A percentile compares a stretch with the other conserved stretches of the same genome.
These are phyloP conservation scores for Coleophoma cylindrospora DNA, from an alignment of 2,329 filamentous ascomycete species.

Conservation along the genomic window DNA sequence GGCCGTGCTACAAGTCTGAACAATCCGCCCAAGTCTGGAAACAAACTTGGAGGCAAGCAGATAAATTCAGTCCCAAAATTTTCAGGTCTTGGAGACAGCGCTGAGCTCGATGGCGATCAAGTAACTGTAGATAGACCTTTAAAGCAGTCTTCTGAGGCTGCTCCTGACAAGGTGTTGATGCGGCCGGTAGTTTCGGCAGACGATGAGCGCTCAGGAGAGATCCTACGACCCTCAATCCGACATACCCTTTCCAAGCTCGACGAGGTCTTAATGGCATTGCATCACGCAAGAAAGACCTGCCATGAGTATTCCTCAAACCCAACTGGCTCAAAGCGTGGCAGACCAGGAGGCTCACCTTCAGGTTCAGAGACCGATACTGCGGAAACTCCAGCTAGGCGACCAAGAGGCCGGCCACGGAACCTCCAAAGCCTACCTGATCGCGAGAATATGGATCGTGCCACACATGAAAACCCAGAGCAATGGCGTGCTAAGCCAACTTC, in stretches of 20 bases:
- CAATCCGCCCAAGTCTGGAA: background rate
- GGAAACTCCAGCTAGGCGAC: conserved; percentile 6
- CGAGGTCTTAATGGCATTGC: conserved; percentile 62
- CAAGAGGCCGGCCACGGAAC: conserved; percentile 17
- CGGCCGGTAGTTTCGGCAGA: conserved; percentile 58
- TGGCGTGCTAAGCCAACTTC: conserved; percentile 14
- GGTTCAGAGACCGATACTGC: background rate
- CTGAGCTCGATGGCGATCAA: background rate
- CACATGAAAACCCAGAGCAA: conserved; percentile 1
- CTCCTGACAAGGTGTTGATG: background rate
- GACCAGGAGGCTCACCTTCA: conserved; percentile 15
- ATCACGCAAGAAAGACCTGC: conserved; percentile 57
- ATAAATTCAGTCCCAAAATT: background rate
- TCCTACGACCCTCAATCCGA: conserved; percentile 65
- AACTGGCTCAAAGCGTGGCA: conserved; percentile 21
- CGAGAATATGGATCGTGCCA: background rate
- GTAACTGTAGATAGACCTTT: background rate
- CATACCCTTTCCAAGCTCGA: conserved; percentile 69
- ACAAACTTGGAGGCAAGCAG: too few relatives aligned
- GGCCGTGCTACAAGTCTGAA: background rate
- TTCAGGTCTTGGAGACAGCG: background rate
- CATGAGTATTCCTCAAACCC: conserved; percentile 17
- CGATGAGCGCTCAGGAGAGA: conserved; percentile 58
- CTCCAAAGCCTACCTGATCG: conserved; percentile 14
- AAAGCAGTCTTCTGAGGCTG: conserved; percentile 6